Base-by-base conservation (phyloP, 2,329 filamentous ascomycete genomes). In the Phoma sp. region DNA sequence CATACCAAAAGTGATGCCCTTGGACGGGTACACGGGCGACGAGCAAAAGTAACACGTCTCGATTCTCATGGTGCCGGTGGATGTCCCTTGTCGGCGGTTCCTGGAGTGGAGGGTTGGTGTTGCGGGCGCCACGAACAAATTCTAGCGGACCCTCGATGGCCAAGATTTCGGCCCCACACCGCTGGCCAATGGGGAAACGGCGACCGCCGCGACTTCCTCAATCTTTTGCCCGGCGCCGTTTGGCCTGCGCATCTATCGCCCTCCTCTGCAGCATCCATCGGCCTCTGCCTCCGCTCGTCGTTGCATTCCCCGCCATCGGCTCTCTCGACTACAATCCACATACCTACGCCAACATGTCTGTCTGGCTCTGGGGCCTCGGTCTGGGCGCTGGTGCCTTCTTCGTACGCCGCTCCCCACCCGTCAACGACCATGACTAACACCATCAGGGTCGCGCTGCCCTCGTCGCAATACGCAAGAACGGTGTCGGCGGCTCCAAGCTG, bases 371-470 rank as follows among this genome's bases (percentile, higher is more conserved):
- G 58, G 86, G 84, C 34, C 75, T 82, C 33, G 86, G 86, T 54
- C 79, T 87, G 54, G 86, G 85, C 52, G 84, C 84, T 29, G 84
- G 84, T n/a, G 86, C 86, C 48, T 88, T 87, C 72, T 80, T 88
- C 66, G 86, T 87, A 78, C 49, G 78, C 63, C 42, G 55, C 39
- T 45, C 39, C 54, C 20, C 20, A 28, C 34, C 12, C 11, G 10
- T 21, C 11, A 42, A 39, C 9, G 33, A 20, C 21, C 26, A 32
- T 23, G 10, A 32, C 42, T 56, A 46, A 56, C 42, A 11, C 5
- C 3, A 12, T 33, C 69, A 97, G 92, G 93, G 95, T 63, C 91
- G 95, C 72, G 93, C 95, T 56, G 93, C 93, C 68, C 84, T 96
- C 32, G 90, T 98, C 69, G 95, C 95, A 65, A 85, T 93, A 76